Evolutionary conservation across 495 filamentous ascomycete genomes (phyloP).

Genomic region (Talaromyces ruber): DNA sequence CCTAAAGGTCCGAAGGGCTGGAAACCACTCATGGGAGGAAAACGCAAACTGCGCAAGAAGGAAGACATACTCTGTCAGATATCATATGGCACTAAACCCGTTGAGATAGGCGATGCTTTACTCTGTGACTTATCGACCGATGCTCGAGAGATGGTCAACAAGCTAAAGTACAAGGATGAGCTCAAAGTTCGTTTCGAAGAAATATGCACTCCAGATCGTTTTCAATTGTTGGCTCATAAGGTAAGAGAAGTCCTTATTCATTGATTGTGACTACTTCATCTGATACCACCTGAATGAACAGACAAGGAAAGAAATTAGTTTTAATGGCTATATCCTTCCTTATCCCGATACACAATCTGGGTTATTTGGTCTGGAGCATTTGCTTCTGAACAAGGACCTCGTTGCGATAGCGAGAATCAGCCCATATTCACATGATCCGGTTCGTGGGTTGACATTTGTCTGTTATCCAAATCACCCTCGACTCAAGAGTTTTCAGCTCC

Average conservation of each 20-base stretch:
- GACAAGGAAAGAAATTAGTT: slow-evolving; percentile 2
- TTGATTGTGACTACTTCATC: not conserved
- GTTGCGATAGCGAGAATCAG: slow-evolving; percentile 17
- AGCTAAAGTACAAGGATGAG: slow-evolving; percentile 10
- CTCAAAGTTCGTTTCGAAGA: slow-evolving; percentile 34
- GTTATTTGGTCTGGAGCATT: slow-evolving; percentile 18
- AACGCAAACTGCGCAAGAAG: not conserved
- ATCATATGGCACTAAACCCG: slow-evolving; percentile 27
- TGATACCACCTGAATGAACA: slow-evolving; percentile 1
- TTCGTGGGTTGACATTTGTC: slow-evolving; percentile 9
- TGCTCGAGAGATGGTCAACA: not conserved
- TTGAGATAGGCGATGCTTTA: slow-evolving; percentile 25
- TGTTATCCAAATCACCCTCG: slow-evolving; percentile 17
- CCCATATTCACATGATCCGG: slow-evolving; percentile 1
- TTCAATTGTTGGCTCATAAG: slow-evolving; percentile 15
- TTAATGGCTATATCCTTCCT: slow-evolving; percentile 28
- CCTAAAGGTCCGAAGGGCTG: not conserved
- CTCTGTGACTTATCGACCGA: slow-evolving; percentile 24
- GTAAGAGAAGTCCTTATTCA: slow-evolving; percentile 15
- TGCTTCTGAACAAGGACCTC: slow-evolving; percentile 15
- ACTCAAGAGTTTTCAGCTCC: slow-evolving; percentile 16
- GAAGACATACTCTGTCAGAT: slow-evolving; percentile 9
- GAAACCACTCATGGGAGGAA: not conserved
- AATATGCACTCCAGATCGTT: slow-evolving; percentile 27
- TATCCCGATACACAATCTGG: slow-evolving; percentile 22